These are phyloP conservation scores for Ophiocordyceps camponoti-floridani DNA, from an alignment of 2,329 filamentous ascomycete genomes.

Conservation along the genomic window DNA sequence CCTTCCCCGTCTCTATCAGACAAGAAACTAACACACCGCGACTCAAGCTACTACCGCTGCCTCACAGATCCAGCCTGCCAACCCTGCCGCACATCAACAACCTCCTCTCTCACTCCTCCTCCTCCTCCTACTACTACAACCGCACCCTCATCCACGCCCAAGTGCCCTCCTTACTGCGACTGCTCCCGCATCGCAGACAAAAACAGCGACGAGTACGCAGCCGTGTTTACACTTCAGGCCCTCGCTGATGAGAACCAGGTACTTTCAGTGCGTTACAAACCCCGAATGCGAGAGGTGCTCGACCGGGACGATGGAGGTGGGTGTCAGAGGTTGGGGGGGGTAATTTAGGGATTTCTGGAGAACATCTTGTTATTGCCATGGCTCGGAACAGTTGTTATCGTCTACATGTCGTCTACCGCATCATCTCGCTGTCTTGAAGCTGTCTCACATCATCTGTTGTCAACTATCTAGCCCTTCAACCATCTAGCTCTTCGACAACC, in stretches of 20 bases:
- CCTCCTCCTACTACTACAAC: not conserved
- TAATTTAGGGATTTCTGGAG: too few species aligned
- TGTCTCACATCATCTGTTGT: too few species aligned
- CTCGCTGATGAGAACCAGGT: not conserved
- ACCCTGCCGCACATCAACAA: not conserved
- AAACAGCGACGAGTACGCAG: not conserved
- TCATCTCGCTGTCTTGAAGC: too few species aligned
- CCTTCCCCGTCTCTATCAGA: not conserved
- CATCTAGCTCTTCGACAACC: too few species aligned
- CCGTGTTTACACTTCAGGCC: too few species aligned
- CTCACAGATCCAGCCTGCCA: not conserved
- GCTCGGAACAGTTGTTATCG: too few species aligned
- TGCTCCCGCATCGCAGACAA: constrained; percentile 1
- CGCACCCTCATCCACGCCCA: not conserved
- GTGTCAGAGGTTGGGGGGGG: too few species aligned
- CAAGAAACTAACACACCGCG: not conserved
- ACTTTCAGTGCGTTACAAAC: constrained; percentile 1
- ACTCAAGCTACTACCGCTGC: not conserved
- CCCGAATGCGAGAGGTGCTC: not conserved
- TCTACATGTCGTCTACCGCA: too few species aligned
- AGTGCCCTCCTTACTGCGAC: not conserved
- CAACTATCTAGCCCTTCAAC: too few species aligned
- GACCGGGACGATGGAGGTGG: not conserved
- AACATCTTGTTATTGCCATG: too few species aligned
- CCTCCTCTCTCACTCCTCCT: not conserved